Base-by-base conservation (phyloP, 257 asterid species). In the Leonotis leonurus region DNA sequence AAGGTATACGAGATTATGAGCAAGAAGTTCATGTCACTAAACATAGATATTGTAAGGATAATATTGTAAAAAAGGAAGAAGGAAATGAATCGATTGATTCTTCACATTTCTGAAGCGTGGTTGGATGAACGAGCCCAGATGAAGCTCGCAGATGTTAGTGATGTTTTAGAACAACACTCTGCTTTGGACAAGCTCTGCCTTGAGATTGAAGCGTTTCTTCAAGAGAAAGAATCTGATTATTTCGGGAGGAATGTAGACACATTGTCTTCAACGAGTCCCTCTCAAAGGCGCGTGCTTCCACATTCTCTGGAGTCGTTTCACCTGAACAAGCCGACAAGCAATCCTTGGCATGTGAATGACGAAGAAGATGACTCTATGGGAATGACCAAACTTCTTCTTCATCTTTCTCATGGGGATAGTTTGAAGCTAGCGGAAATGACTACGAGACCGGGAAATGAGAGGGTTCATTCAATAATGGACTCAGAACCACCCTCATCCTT, bases 71-170 rank as follows among this genome's bases (percentile, higher is more conserved):
- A 16, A 57, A 43, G 27, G 79, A 75, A 7, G 77, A 33, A 8
- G 39, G 75, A 8, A 56, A 68, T 46, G 83, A n/a, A 82, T 64
- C 73, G 86, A 0, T 72, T 89, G 75, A 72, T 89, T 63, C 89
- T 92, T 63, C 97, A 92, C 75, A 73, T 87, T 41, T 86, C 97
- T 36, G 99, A 92, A 69, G 96, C 97, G 18, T 92, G 99, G 99
- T 63, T 89, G 14, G 99, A 92, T 7, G 97, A 83, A 61, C 69
- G 99, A 63, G 65, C 78, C 57, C 97, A 91, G 70, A 79, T 78
- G 85, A 79, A 84, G 82, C 75, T 73, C 48, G 82, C 68, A 2
- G 83, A 74, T 35, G 62, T 60, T 20, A 55, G 5, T 50, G 75
- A 79, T 83, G 51, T 69, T 36, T 62, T 74, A 12, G 80, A 81